phyloP scores from a whole-genome alignment of 2,329 filamentous ascomycete species.

The Metarhizium brunneum region DNA sequence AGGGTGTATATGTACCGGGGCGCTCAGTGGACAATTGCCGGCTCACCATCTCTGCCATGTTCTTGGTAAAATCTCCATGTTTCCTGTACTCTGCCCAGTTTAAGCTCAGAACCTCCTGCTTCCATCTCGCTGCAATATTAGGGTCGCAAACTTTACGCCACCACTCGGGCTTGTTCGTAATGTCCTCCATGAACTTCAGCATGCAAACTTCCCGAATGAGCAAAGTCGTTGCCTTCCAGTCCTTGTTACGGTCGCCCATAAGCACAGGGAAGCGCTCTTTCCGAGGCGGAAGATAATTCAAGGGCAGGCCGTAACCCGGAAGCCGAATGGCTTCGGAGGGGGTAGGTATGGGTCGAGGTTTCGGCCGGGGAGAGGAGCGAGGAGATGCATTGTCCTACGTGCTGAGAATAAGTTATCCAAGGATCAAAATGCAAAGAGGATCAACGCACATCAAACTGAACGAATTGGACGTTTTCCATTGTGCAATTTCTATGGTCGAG shows the following conservation, averaged over 20 bases:
- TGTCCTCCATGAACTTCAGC: conserved; percentile 21
- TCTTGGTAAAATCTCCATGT: conserved; percentile 17
- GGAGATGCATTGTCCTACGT: no score
- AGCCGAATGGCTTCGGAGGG: not conserved
- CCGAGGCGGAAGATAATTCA: conserved; percentile 5
- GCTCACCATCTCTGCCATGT: conserved; percentile 22
- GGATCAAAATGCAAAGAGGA: no score
- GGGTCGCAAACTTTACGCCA: conserved; percentile 21
- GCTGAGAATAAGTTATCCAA: no score
- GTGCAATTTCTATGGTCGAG: no score
- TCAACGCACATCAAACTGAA: no score
- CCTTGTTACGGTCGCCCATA: conserved; percentile 1
- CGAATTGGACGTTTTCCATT: no score
- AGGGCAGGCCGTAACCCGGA: conserved; percentile 19
- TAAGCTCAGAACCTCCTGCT: conserved; percentile 18
- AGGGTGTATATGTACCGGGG: no score
- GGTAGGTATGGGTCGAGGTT: no score
- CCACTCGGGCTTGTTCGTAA: conserved; percentile 26
- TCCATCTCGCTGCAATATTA: conserved; percentile 19
- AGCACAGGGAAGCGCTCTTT: conserved; percentile 14
- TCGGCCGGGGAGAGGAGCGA: no score
- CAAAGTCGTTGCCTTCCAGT: conserved; percentile 18
- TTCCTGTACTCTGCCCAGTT: conserved; percentile 17
- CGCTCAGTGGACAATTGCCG: not conserved
- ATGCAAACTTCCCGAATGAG: conserved; percentile 22